Evolutionary conservation across 371 early-diverging fungal genomes (phyloP).

Genomic region (Circinella minor): DNA sequence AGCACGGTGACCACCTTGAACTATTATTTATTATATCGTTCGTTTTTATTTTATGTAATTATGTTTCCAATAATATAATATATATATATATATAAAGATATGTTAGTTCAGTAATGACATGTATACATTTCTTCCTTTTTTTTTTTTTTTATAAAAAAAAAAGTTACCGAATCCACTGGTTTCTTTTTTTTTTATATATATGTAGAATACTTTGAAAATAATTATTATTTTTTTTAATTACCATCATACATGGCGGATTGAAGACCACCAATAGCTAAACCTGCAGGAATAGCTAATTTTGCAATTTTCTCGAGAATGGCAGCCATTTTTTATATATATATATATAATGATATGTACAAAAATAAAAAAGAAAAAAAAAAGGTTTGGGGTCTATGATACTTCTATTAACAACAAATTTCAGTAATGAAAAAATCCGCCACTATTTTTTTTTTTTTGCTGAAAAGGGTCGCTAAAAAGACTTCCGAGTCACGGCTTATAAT

Average conservation of each 20-base stretch:
- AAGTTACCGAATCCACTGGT: too few species aligned
- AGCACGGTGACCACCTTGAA: conserved; percentile 96
- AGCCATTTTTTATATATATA: conserved; percentile 32
- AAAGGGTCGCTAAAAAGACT: too few species aligned
- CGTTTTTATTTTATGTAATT: background rate
- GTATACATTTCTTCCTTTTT: too few species aligned
- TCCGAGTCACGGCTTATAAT: background rate
- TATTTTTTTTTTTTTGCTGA: too few species aligned
- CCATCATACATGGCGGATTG: conserved; percentile 94
- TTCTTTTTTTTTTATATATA: too few species aligned
- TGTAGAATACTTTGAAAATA: background rate
- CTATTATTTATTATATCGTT: conserved; percentile 40
- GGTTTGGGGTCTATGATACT: too few species aligned
- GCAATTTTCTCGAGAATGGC: conserved; percentile 62
- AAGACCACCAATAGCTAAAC: conserved; percentile 66
- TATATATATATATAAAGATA: too few species aligned
- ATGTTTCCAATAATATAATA: background rate
- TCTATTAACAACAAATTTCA: background rate
- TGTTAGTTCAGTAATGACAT: too few species aligned
- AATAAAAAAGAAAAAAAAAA: too few species aligned
- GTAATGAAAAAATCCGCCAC: too few species aligned
- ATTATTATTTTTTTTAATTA: conserved; percentile 41
- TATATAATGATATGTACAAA: background rate
- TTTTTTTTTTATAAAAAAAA: too few species aligned
- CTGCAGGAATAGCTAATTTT: conserved; percentile 71